Conservation (phyloP, 768 basidiomycete species). For the Calocera viscosa region DNA sequence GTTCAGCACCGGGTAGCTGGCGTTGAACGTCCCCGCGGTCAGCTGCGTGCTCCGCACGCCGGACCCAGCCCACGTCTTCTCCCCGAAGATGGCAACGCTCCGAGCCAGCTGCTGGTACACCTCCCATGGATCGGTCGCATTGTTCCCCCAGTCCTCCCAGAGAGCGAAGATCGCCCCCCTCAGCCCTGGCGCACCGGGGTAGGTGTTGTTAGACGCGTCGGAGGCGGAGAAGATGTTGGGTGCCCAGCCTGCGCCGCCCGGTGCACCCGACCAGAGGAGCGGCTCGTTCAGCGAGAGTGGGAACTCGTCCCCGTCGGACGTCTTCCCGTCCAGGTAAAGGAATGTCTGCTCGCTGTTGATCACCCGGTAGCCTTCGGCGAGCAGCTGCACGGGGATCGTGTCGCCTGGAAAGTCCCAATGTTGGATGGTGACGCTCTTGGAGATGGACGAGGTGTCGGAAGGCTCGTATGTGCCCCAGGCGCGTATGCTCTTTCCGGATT, state of each 20-base stretch:
- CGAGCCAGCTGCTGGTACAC: slow-evolving; percentile 34
- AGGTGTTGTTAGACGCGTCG: slow-evolving; percentile 28
- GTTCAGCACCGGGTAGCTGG: slow-evolving; percentile 29
- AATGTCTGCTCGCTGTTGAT: slow-evolving; percentile 31
- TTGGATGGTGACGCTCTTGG: slow-evolving; percentile 34
- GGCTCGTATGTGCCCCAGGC: slow-evolving; percentile 36
- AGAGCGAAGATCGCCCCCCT: slow-evolving; percentile 30
- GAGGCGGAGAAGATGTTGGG: slow-evolving; percentile 28
- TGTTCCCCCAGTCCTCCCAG: slow-evolving; percentile 39
- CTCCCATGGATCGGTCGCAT: slow-evolving; percentile 35
- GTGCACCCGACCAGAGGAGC: slow-evolving; percentile 26
- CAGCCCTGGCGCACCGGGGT: slow-evolving; percentile 22
- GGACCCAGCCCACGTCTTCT: slow-evolving; percentile 36
- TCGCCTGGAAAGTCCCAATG: slow-evolving; percentile 32
- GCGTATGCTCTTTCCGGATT: slow-evolving; percentile 31
- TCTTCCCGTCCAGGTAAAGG: slow-evolving; percentile 31
- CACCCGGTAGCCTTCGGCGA: slow-evolving; percentile 28
- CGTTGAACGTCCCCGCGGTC: slow-evolving; percentile 29
- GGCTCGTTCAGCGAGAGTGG: slow-evolving; percentile 27
- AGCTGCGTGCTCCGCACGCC: slow-evolving; percentile 25
- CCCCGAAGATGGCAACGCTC: slow-evolving; percentile 32
- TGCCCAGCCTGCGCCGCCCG: slow-evolving; percentile 28
- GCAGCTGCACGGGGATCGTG: slow-evolving; percentile 27
- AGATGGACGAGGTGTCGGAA: slow-evolving; percentile 28
- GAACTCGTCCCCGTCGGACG: slow-evolving; percentile 26